Percentiles rank a stretch among this genome's conserved stretches.
Conservation (phyloP, 73 alveolate genomes). For the Paramecium primaurelia region DNA sequence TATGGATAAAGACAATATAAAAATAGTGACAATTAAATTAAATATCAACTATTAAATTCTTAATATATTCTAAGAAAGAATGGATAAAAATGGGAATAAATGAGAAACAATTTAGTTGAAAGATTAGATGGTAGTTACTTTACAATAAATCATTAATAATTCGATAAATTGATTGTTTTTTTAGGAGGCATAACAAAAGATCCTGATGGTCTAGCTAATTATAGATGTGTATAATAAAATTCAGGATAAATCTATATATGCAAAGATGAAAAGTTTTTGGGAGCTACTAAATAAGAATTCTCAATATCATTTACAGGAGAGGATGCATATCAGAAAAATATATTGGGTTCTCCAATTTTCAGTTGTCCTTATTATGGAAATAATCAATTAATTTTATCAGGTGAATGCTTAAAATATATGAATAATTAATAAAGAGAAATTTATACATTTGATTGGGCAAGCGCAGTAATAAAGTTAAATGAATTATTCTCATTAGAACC, state of each 20-base stretch:
- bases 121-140: slow-evolving; percentile 41
- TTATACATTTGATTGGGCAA: neutral
- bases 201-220: neutral
- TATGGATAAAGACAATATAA: neutral
- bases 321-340: neutral
- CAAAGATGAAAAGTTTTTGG: neutral
- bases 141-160: neutral
- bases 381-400: neutral
- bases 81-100: neutral
- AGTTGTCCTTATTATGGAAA: slow-evolving; percentile 4
- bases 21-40: neutral
- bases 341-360: neutral
- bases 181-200: neutral
- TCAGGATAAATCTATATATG: neutral
- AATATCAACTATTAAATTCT: neutral
- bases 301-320: neutral
- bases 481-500: slow-evolving; percentile 23
- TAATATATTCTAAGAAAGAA: neutral
- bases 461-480: neutral
- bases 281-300: neutral
- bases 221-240: neutral
- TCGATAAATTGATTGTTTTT: neutral
- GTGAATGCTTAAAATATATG: neutral
- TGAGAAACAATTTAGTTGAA: neutral
- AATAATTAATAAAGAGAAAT: neutral